phyloP scores from a whole-genome alignment of 2,329 filamentous ascomycete species.

The Neofusicoccum parvum region DNA sequence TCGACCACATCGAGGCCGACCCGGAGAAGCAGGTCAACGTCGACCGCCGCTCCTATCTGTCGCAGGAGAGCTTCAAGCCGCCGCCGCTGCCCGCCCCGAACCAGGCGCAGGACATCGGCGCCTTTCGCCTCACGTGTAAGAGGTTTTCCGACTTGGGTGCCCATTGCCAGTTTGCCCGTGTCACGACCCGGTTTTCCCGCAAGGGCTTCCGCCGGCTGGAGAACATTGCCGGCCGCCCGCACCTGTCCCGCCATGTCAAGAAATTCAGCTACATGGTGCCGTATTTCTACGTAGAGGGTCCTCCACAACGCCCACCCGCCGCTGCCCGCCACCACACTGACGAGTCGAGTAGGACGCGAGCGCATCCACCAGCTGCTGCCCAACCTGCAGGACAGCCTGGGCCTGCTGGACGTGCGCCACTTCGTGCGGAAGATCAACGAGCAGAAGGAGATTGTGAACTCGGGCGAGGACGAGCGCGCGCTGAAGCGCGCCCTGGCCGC shows the following conservation, averaged over 20 bases:
- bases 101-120: constrained; percentile 48
- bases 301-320: constrained; percentile 26
- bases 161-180: constrained; percentile 53
- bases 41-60: constrained; percentile 54
- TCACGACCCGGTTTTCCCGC: constrained; percentile 54
- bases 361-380: constrained; percentile 44
- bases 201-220: constrained; percentile 54
- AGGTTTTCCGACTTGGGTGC: constrained; percentile 54
- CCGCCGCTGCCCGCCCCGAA: constrained; percentile 45
- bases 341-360: constrained; percentile 37
- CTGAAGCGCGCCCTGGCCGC: constrained; percentile 58
- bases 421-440: constrained; percentile 52
- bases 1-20: constrained; percentile 56
- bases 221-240: constrained; percentile 50
- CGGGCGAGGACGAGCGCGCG: constrained; percentile 54
- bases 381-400: constrained; percentile 38
- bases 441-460: constrained; percentile 54
- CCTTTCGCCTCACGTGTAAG: constrained; percentile 52
- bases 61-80: constrained; percentile 54
- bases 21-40: constrained; percentile 53
- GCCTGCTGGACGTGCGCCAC: constrained; percentile 42
- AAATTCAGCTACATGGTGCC: constrained; percentile 64
- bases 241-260: constrained; percentile 57
- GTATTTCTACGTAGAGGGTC: constrained; percentile 60
- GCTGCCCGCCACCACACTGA: constrained; percentile 29